Conservation (phyloP, 2,329 filamentous ascomycete genomes). For the Pleomassaria siparia region DNA sequence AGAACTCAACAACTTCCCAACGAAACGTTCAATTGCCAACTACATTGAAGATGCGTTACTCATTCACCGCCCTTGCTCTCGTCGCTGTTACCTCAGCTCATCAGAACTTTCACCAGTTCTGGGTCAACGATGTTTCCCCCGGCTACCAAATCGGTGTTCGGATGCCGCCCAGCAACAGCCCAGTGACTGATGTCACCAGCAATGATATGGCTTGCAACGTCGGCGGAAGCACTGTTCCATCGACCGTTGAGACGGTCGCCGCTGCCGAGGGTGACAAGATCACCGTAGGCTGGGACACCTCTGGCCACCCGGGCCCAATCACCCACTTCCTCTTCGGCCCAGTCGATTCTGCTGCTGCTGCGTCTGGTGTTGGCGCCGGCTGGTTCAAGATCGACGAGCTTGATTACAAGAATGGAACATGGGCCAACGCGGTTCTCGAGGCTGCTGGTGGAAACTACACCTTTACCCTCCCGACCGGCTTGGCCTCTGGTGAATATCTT, state of each 20-base stretch:
- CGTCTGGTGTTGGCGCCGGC: slow-evolving; percentile 30
- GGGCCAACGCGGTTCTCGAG: slow-evolving; percentile 41
- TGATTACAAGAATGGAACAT: slow-evolving; percentile 29
- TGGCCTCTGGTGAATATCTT: slow-evolving; percentile 43
- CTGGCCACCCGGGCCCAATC: slow-evolving; percentile 37
- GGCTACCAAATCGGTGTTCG: slow-evolving; percentile 37
- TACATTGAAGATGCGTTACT: slow-evolving; percentile 32
- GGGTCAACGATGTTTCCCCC: slow-evolving; percentile 32
- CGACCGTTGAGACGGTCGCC: slow-evolving; percentile 28
- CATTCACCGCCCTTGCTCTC: slow-evolving; percentile 27
- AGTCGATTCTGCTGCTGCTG: slow-evolving; percentile 57
- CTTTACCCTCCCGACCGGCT: slow-evolving; percentile 44
- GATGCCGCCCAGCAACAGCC: slow-evolving; percentile 38
- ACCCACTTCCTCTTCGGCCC: slow-evolving; percentile 39
- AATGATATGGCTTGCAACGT: slow-evolving; percentile 40
- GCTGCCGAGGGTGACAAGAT: slow-evolving; percentile 34
- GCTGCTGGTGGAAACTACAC: slow-evolving; percentile 40
- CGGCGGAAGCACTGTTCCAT: slow-evolving; percentile 28
- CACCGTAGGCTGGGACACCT: slow-evolving; percentile 38
- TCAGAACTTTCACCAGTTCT: slow-evolving; percentile 36
- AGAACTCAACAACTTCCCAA: slow-evolving; percentile 3
- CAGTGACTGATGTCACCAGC: slow-evolving; percentile 34
- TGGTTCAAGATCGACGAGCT: slow-evolving; percentile 44
- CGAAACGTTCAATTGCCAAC: no score
- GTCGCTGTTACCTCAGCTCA: slow-evolving; percentile 33